Evolutionary conservation across 2,329 filamentous ascomycete species (phyloP).

Genomic region (Aureobasidium uvarum): DNA sequence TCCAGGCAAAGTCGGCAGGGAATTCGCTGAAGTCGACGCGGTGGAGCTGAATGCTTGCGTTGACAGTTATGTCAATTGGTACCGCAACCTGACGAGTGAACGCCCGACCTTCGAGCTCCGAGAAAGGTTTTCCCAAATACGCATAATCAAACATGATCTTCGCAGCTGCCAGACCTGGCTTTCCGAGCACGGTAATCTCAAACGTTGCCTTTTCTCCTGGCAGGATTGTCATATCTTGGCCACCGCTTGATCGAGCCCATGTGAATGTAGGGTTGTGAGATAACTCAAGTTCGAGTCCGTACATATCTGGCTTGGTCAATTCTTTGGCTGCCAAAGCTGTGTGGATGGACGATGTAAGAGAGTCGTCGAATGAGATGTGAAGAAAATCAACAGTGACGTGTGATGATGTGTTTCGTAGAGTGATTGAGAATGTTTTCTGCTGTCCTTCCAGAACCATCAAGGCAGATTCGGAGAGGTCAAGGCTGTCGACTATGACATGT

Average conservation of each 20-base stretch:
- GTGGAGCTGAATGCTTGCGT: constrained; percentile 80
- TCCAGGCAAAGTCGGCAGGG: constrained; percentile 67
- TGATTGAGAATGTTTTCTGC: constrained; percentile 71
- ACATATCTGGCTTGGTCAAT: constrained; percentile 72
- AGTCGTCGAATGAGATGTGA: constrained; percentile 86
- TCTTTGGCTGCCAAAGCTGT: constrained; percentile 73
- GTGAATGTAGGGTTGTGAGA: constrained; percentile 61
- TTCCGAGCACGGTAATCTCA: constrained; percentile 67
- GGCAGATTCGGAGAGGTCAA: constrained; percentile 76
- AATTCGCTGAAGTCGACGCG: constrained; percentile 77
- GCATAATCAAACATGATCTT: constrained; percentile 44
- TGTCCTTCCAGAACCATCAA: constrained; percentile 95
- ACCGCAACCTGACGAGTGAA: constrained; percentile 80
- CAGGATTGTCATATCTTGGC: constrained; percentile 58
- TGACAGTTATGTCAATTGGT: constrained; percentile 83
- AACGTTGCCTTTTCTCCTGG: constrained; percentile 28
- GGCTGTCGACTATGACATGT: constrained; percentile 69
- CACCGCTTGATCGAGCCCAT: constrained; percentile 51
- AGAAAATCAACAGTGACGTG: constrained; percentile 76
- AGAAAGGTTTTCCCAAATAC: constrained; percentile 67
- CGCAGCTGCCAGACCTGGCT: constrained; percentile 62
- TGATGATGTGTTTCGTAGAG: constrained; percentile 71
- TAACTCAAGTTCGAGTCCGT: constrained; percentile 80
- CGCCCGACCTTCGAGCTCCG: constrained; percentile 69
- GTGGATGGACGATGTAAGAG: constrained; percentile 74